Base-by-base conservation (phyloP, 768 basidiomycete genomes). In the Strobilomyces dryophilus region DNA sequence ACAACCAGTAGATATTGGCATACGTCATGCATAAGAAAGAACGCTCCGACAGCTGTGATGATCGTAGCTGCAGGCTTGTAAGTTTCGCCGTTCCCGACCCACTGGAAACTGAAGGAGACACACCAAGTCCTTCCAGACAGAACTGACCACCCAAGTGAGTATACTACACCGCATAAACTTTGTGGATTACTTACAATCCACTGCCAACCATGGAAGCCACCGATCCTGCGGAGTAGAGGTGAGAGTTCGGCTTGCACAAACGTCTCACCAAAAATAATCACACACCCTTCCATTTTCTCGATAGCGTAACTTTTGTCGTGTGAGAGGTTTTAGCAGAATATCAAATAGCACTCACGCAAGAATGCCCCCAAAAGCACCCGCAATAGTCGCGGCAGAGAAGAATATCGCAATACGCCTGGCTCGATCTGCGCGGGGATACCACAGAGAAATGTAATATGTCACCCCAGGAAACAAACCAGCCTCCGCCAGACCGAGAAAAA, bases 361-460 rank as follows among this genome's bases (percentile, higher is more conserved):
- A 43, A 81, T 60, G 31, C 80, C 79, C 44, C 80, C 79, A 63
- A 71, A 81, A 57, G 71, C 67, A 51, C 75, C 82, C 17, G 82
- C 77, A 34, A 79, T 61, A 2, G 81, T 83, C 11, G 82, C 81
- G 35, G 82, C 81, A 18, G 78, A 78, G 64, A 84, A 84, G 72
- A 86, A 85, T 35, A 85, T 71, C 5, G 83, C 81, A 51, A 83
- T 76, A 26, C 84, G 77, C 59, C 68, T 70, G 17, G 79, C 82
- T 41, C 83, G 77, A 60, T 86, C 84, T 48, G 71, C 69, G 34
- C 79, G 72, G 10, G 80, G 75, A 61, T 88, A 81, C 83, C 84
- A 85, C 45, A 81, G 64, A 11, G 79, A 81, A 41, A 83, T 69
- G 39, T 72, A 75, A 51, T 76, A 79, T 2, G 69, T 71, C 50